A percentile compares a stretch with the other conserved stretches of the same genome.
These are phyloP conservation scores for Backusella liffmaniae DNA, from an alignment of 192 early-diverging fungal genomes.

Conservation along the genomic window DNA sequence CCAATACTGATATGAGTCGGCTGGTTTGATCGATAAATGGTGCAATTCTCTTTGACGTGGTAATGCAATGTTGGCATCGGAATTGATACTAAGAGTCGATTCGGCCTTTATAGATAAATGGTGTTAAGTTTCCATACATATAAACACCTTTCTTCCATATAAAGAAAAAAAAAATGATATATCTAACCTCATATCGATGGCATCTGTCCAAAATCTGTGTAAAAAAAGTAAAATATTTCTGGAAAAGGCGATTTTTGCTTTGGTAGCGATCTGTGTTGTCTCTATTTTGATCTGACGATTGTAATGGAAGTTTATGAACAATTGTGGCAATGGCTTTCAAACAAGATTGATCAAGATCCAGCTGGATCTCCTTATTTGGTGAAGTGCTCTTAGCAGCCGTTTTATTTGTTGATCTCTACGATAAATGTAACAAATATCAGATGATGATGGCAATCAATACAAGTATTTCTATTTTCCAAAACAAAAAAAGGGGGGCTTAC, in stretches of 20 bases:
- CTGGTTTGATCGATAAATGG: not conserved
- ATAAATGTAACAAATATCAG: not conserved
- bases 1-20: conserved; percentile 12
- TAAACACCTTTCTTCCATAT: not conserved
- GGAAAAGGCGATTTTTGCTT: conserved; percentile 61
- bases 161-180: not conserved
- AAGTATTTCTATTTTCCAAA: not conserved
- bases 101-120: not conserved
- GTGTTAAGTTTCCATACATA: not conserved
- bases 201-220: conserved; percentile 65
- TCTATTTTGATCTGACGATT: conserved; percentile 51
- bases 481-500: conserved; percentile 19
- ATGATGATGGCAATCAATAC: not conserved
- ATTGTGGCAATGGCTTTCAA: conserved; percentile 69
- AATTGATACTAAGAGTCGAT: not conserved
- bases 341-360: conserved; percentile 74
- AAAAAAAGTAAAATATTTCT: conserved; percentile 72
- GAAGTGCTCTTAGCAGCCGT: not conserved
- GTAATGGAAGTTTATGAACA: conserved; percentile 69
- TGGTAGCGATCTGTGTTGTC: conserved; percentile 50
- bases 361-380: conserved; percentile 57
- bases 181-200: conserved; percentile 44
- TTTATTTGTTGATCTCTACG: not conserved
- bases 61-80: not conserved
- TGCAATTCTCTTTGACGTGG: conserved; percentile 6